Base-by-base conservation (phyloP, 2,329 filamentous ascomycete genomes). In the Polytolypa hystricis region DNA sequence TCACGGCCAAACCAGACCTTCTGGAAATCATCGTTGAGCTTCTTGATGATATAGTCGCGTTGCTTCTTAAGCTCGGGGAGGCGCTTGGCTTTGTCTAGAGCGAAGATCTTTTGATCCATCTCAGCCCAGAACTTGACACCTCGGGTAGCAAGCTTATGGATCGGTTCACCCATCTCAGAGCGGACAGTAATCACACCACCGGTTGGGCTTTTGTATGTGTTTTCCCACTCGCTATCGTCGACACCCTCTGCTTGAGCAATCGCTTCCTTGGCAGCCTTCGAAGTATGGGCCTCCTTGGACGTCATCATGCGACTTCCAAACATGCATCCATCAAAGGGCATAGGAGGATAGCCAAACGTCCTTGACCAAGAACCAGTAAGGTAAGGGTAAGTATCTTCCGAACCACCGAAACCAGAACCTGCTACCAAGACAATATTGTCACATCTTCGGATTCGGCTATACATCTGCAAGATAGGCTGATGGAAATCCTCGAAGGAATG, bases 81-180 rank as follows among this genome's bases (percentile, higher is more conserved):
- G 28, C 86, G 80, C 71, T 95, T 94, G 55, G 89, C 85, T 69
- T 93, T 95, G 62, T 94, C 87, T 33, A 98, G 69, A 55, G 78
- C 82, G 70, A 98, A 98, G 53, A 98, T 96, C 66, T 93, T 95
- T 61, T 93, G 77, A 55, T 98, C 91, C 86, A 98, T 94, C 66
- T 98, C 93, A 33, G 86, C 81, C 91, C 91, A 98, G 70, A 98
- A 94, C 37, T 77, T 70, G 32, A 98, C 87, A 73, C 91, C 91
- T 41, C 93, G 82, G 33, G 91, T 98, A 11, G 91, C 93, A 41
- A 98, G 76, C 69, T 98, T 98, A 70, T 98, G 91, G 44, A 98
- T 98, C 4, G 91, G 93, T 70, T 98, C 91, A 30, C 91, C 93
- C 93, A 98, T 98, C 65, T 98, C 91, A 1, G 91, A 98, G 46